phyloP scores from a whole-genome alignment of 2,329 filamentous ascomycete genomes.

The Hypocreales sp. region DNA sequence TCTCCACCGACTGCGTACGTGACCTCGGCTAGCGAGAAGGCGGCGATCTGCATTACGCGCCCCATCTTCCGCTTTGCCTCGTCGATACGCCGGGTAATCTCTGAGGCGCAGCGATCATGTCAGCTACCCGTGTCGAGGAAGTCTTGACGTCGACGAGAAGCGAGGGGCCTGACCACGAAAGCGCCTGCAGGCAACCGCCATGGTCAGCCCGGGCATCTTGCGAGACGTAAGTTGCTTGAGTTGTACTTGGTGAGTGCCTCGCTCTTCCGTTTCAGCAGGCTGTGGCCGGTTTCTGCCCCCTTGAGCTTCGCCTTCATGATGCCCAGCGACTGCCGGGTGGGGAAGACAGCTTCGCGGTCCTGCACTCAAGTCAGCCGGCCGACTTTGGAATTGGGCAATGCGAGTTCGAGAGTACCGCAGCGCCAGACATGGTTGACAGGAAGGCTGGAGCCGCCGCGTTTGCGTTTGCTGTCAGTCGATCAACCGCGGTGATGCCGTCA shows the following conservation, averaged over 20 bases:
- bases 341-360: conserved; percentile 94
- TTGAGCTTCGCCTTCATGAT: conserved; percentile 98
- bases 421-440: conserved; percentile 16
- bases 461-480: too few species aligned
- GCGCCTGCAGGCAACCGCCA: conserved; percentile 38
- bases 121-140: too few species aligned
- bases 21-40: conserved; percentile 93
- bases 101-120: conserved; percentile 27
- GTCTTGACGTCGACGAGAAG: too few species aligned
- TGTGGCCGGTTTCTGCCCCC: conserved; percentile 82
- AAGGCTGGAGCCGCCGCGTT: too few species aligned
- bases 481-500: too few species aligned
- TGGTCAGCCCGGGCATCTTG: conserved; percentile 2
- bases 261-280: conserved; percentile 90
- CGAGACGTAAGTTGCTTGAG: too few species aligned
- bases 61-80: conserved; percentile 99
- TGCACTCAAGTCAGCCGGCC: conserved; percentile 20
- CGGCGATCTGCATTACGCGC: conserved; percentile 95
- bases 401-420: too few species aligned
- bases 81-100: conserved; percentile 93
- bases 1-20: conserved; percentile 93
- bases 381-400: too few species aligned
- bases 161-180: conserved; percentile 78
- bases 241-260: conserved; percentile 88
- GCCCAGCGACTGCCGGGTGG: conserved; percentile 90